Base-by-base conservation (phyloP, 495 filamentous ascomycete genomes). In the Penicillium riverlandense region DNA sequence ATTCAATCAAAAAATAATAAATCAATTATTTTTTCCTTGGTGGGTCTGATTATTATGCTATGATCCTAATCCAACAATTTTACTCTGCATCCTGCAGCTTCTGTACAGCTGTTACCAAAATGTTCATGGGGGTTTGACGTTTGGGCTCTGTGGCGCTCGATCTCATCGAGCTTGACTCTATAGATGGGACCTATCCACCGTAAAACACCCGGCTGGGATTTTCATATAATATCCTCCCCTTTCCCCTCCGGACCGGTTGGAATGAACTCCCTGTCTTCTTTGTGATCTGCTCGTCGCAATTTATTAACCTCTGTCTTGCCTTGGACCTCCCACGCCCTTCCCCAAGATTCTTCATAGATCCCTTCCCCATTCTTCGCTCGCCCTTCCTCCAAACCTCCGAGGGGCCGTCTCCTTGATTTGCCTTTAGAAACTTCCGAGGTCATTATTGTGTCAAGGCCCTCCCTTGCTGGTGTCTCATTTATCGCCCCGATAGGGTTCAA, bases 41-140 rank as follows among this genome's bases (percentile, higher is more conserved):
- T 22, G 22, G 22, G 22, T 22, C 22, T 6, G 22, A 6, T 6
- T 22, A 22, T 22, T 22, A 22, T 22, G 3, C 22, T 22, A 22
- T 22, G 2, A 54, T 54, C 50, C 53, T 54, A 49, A 58, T 52
- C 37, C 46, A 45, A 51, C 41, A 54, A 67, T 62, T 65, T 69
- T 69, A 62, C 62, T 66, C 58, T 63, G 59, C 63, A 63, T 61
- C 56, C 59, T 62, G 58, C 56, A 55, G 52, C 43, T 51, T 53
- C 54, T 65, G 56, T 69, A 65, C 62, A 67, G 59, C 62, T 67
- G 66, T 65, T 59, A 69, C 62, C 62, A 53, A 66, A 69, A 66
- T 62, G 54, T 57, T 42, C 35, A 54, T 63, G 59, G 60, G 63
- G 57, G 50, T 57, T 66, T 60, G 54, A 65, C 54, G 53, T 54